Percentiles rank a stretch among this genome's conserved stretches.
phyloP scores from a whole-genome alignment of 2,329 filamentous ascomycete genomes.

The Penicillium vulpinum region DNA sequence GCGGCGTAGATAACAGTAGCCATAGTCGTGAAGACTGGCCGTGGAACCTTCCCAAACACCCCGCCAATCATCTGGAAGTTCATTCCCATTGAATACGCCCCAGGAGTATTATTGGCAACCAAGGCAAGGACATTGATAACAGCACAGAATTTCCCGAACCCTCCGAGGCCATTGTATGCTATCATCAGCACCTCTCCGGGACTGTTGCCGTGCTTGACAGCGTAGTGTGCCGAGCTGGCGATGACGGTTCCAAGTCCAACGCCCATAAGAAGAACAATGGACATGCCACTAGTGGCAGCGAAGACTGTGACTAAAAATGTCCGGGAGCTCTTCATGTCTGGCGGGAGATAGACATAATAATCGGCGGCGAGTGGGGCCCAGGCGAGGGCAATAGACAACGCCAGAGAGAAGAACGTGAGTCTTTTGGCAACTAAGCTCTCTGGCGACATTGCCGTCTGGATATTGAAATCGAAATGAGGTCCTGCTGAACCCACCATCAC shows the following conservation, averaged over 20 bases:
- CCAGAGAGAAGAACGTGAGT: constrained; percentile 40
- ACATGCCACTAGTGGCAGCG: constrained; percentile 36
- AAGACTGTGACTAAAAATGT: constrained; percentile 42
- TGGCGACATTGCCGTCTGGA: constrained; percentile 28
- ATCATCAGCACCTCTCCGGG: constrained; percentile 43
- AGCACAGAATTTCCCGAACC: constrained; percentile 47
- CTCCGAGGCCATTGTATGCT: constrained; percentile 41
- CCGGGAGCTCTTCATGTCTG: constrained; percentile 36
- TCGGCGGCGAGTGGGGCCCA: constrained; percentile 42
- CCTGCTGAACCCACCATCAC: constrained; percentile 45
- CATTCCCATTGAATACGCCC: constrained; percentile 48
- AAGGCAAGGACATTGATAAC: constrained; percentile 46
- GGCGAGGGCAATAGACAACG: constrained; percentile 37
- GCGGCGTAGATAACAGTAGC: constrained; percentile 45
- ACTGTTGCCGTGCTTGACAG: constrained; percentile 22
- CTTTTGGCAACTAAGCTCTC: constrained; percentile 38
- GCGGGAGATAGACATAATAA: constrained; percentile 48
- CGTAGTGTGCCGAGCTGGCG: constrained; percentile 29
- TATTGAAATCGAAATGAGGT: constrained; percentile 37
- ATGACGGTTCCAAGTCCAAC: constrained; percentile 44
- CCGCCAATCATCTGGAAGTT: constrained; percentile 47
- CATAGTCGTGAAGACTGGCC: constrained; percentile 45
- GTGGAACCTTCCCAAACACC: constrained; percentile 41
- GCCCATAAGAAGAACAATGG: constrained; percentile 42
- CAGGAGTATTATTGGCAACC: constrained; percentile 48